Percentiles rank a stretch among this genome's conserved stretches.
phyloP scores from a whole-genome alignment of 176 grass and related monocot genomes.

The Rhynchospora pubera region DNA sequence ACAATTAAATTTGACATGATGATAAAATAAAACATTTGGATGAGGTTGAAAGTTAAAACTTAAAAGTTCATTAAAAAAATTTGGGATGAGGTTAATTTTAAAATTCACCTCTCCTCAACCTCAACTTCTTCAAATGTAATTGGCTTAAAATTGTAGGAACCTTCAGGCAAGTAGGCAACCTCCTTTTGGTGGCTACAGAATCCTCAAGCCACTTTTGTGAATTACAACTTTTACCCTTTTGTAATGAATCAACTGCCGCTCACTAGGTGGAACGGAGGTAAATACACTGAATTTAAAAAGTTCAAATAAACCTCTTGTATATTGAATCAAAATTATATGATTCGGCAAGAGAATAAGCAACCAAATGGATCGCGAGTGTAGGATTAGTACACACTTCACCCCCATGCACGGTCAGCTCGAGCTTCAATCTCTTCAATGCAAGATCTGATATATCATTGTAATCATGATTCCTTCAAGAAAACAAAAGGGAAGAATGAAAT shows the following conservation, averaged over 20 bases:
- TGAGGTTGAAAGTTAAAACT: background rate
- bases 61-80: too few species aligned
- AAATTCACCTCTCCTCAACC: constrained; percentile 53
- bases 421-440: constrained; percentile 64
- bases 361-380: constrained; percentile 65
- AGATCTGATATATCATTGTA: constrained; percentile 71
- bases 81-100: background rate
- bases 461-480: constrained; percentile 53
- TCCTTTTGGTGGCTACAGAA: constrained; percentile 60
- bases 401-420: constrained; percentile 77
- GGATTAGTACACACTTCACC: constrained; percentile 68
- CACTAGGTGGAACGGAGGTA: constrained; percentile 17
- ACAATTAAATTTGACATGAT: constrained; percentile 1
- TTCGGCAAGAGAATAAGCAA: constrained; percentile 58
- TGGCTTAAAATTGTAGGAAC: constrained; percentile 72
- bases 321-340: constrained; percentile 66
- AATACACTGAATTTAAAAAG: background rate
- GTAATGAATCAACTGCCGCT: constrained; percentile 56
- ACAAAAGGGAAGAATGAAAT: constrained; percentile 13
- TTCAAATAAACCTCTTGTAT: constrained; percentile 68
- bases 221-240: constrained; percentile 70
- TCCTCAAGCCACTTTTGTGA: constrained; percentile 73
- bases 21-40: constrained; percentile 17
- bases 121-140: constrained; percentile 61
- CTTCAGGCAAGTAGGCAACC: constrained; percentile 60